These are phyloP conservation scores for Colletotrichum costaricense DNA, from an alignment of 2,329 filamentous ascomycete genomes.

Conservation along the genomic window DNA sequence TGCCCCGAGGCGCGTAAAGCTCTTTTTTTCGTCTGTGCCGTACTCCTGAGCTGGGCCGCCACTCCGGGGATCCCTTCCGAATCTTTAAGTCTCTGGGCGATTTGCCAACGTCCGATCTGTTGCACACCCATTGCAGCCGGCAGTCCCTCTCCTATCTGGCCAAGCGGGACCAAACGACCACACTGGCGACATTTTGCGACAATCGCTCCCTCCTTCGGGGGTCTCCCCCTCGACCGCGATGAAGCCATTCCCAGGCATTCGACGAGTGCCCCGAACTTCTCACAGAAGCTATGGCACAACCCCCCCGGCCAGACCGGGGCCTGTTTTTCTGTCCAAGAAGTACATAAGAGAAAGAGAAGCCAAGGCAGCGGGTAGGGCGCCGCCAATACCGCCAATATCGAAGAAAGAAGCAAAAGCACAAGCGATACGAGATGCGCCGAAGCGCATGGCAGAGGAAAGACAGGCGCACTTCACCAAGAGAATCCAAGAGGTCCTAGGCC, in stretches of 20 bases:
- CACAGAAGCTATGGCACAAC: no score
- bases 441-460: neutral
- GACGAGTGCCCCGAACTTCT: no score
- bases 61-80: neutral
- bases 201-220: no score
- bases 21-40: neutral
- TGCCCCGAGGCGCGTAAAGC: conserved; percentile 33
- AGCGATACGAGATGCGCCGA: neutral
- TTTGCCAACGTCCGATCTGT: neutral
- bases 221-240: no score
- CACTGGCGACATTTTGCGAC: neutral
- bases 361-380: no score
- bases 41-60: neutral
- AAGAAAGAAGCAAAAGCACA: neutral
- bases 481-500: conserved; percentile 46
- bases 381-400: no score
- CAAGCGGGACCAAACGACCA: neutral
- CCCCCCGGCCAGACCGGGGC: no score
- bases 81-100: neutral
- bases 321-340: no score
- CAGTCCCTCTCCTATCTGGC: no score
- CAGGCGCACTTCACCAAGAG: conserved; percentile 34
- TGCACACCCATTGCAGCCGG: neutral
- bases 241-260: no score
- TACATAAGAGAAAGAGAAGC: no score